phyloP scores from a whole-genome alignment of 1,284 basidiomycete species.

The Omphalotus olearius region DNA sequence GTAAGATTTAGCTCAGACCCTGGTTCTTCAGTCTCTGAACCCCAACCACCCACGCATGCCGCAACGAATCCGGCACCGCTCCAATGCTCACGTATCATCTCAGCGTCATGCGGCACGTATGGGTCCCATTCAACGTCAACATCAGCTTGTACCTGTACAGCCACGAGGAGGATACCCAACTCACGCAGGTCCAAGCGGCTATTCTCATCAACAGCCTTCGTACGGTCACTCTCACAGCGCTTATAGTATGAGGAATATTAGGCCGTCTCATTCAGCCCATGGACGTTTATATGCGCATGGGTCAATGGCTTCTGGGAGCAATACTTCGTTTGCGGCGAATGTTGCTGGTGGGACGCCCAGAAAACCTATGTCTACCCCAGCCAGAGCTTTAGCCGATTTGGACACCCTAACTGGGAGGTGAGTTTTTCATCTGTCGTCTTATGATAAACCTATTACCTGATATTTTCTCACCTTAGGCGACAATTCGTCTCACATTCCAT shows the following conservation, averaged over 20 bases:
- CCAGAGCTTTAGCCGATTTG: slow-evolving; percentile 47
- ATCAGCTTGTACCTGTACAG: no score
- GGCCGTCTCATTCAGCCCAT: neutral
- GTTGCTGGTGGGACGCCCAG: slow-evolving; percentile 5
- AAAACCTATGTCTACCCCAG: slow-evolving; percentile 5
- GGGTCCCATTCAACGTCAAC: no score
- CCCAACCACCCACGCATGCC: no score
- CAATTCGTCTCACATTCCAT: slow-evolving; percentile 58
- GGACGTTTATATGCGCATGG: neutral
- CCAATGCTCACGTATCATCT: no score
- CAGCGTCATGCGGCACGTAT: no score
- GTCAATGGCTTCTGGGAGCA: neutral
- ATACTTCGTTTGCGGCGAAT: slow-evolving; percentile 1
- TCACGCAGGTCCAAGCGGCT: no score
- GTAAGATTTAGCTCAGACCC: neutral
- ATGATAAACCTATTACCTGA: slow-evolving; percentile 6
- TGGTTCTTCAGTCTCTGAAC: neutral
- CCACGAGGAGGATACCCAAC: no score
- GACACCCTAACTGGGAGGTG: slow-evolving; percentile 55
- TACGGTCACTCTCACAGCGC: no score
- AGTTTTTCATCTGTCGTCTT: slow-evolving; percentile 21
- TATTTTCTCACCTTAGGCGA: slow-evolving; percentile 32
- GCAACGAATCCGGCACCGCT: no score
- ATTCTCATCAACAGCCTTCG: no score
- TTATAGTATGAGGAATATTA: no score